phyloP scores from a whole-genome alignment of 345 rosid species.

The Lepidium didymum region DNA sequence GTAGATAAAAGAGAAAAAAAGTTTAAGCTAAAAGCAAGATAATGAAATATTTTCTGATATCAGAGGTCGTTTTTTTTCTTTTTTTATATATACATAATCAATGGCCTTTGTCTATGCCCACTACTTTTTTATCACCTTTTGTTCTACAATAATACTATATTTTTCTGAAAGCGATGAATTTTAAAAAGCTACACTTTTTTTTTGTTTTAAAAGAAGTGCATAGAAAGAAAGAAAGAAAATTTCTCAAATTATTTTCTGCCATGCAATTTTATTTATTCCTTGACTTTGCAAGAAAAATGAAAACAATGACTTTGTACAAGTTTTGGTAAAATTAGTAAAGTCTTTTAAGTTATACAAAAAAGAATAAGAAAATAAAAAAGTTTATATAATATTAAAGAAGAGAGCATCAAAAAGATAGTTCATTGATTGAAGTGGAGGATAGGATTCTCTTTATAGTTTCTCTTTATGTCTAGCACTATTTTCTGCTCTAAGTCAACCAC shows the following conservation, averaged over 20 bases:
- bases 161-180: conserved; percentile 1
- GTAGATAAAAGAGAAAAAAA: conserved; percentile 13
- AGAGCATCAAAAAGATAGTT: conserved; percentile 15
- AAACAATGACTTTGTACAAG: background rate
- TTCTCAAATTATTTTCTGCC: conserved; percentile 4
- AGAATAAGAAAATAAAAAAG: background rate
- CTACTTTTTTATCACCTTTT: conserved; percentile 18
- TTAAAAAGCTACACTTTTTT: background rate
- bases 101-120: conserved; percentile 18
- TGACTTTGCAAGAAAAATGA: background rate
- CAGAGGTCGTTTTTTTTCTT: background rate
- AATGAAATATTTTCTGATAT: conserved; percentile 11
- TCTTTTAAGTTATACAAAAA: background rate
- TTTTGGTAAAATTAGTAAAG: background rate
- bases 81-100: background rate
- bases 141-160: background rate
- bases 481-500: conserved; percentile 28
- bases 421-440: conserved; percentile 26
- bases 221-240: background rate
- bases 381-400: conserved; percentile 5
- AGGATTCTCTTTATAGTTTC: conserved; percentile 30
- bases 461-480: conserved; percentile 25
- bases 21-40: conserved; percentile 22
- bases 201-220: background rate
- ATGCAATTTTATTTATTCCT: background rate